These are phyloP conservation scores for Terfezia claveryi DNA, from an alignment of 495 filamentous ascomycete species.

Conservation along the genomic window DNA sequence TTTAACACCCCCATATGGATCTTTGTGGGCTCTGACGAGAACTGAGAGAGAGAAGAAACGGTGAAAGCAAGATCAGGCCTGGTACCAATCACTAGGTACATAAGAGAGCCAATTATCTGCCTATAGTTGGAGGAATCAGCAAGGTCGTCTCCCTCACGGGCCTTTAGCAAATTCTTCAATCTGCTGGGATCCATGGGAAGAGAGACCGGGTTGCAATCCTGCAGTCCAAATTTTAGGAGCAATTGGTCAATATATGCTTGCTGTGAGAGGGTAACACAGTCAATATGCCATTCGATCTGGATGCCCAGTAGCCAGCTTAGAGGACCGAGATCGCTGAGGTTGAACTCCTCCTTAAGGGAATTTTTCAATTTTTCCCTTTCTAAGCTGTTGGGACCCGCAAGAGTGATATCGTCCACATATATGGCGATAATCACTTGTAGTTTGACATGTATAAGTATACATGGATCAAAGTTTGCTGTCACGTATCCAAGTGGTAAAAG, in stretches of 20 bases:
- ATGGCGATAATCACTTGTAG: neutral
- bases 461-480: conserved; percentile 1
- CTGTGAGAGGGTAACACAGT: neutral
- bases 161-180: too few relatives aligned
- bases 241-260: conserved; percentile 1
- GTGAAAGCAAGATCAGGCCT: conserved; percentile 7
- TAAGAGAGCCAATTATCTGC: too few relatives aligned
- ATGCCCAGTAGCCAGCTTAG: neutral
- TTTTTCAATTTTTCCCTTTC: neutral
- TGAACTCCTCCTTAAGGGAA: neutral
- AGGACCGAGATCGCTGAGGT: too few relatives aligned
- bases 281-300: neutral
- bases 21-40: neutral
- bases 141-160: too few relatives aligned
- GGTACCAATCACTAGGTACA: conserved; percentile 1
- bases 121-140: too few relatives aligned
- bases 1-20: neutral
- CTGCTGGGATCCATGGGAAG: too few relatives aligned
- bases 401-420: neutral
- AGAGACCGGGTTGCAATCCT: neutral
- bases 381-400: neutral
- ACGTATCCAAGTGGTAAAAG: neutral
- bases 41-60: conserved; percentile 2
- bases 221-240: neutral
- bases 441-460: neutral